These are phyloP conservation scores for Telfairia occidentalis DNA, from an alignment of 331 rosid species.

Conservation along the genomic window DNA sequence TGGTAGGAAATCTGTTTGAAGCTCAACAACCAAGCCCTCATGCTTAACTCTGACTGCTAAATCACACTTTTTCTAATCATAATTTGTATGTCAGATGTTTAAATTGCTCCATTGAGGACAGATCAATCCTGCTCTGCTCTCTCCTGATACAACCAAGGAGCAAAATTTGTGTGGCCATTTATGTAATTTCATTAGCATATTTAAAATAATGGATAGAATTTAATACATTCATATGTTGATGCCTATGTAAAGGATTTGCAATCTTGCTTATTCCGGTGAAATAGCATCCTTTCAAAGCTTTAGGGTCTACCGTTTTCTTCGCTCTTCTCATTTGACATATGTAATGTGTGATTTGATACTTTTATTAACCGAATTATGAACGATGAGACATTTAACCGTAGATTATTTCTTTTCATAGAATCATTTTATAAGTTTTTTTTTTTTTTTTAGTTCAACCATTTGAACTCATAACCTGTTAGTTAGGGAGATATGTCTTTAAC, in stretches of 20 bases:
- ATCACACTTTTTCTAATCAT: slow-evolving; percentile 7
- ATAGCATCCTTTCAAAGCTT: too few relatives aligned
- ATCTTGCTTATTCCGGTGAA: too few relatives aligned
- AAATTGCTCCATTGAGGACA: not conserved
- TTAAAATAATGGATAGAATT: not conserved
- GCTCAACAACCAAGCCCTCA: not conserved
- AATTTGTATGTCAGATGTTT: slow-evolving; percentile 12
- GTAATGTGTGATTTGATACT: not conserved
- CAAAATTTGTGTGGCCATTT: not conserved
- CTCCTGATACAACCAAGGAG: not conserved
- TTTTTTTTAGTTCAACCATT: too few relatives aligned
- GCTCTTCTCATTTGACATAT: not conserved
- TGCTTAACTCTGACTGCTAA: not conserved
- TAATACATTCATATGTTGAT: not conserved
- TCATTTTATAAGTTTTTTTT: too few relatives aligned
- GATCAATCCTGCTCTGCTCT: not conserved
- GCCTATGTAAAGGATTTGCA: too few relatives aligned
- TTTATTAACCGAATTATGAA: too few relatives aligned
- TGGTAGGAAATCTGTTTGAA: slow-evolving; percentile 27
- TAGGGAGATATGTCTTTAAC: too few relatives aligned
- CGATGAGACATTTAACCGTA: not conserved
- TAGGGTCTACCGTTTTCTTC: not conserved
- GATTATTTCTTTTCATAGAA: not conserved
- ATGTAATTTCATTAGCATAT: not conserved
- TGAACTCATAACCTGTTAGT: too few relatives aligned